Conservation (phyloP, 768 basidiomycete species). For the Phlebiopsis flavidoalba region DNA sequence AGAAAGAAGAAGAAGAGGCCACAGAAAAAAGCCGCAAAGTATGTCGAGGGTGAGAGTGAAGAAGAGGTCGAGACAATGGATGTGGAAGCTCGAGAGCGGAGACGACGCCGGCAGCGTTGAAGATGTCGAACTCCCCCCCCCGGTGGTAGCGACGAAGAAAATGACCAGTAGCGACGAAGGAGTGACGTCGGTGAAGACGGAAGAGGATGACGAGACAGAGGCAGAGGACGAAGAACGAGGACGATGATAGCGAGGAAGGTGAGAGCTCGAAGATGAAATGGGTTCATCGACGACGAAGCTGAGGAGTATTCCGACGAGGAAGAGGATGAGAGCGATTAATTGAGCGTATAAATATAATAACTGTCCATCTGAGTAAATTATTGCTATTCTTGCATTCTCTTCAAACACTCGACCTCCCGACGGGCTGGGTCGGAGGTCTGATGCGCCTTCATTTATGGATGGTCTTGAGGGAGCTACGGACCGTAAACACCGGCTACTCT, state of each 20-base stretch:
- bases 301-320: constrained; percentile 45
- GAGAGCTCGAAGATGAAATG: constrained; percentile 16
- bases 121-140: constrained; percentile 74
- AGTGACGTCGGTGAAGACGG: constrained; percentile 41
- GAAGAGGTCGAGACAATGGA: constrained; percentile 51
- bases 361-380: neutral
- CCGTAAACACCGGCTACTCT: neutral
- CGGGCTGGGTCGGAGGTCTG: neutral
- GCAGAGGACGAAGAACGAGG: constrained; percentile 47
- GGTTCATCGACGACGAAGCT: constrained; percentile 57
- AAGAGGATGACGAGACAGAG: constrained; percentile 45
- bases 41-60: constrained; percentile 80
- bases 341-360: neutral
- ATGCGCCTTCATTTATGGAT: neutral
- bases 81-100: constrained; percentile 54
- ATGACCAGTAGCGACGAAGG: constrained; percentile 43
- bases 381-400: neutral
- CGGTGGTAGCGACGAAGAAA: constrained; percentile 56
- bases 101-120: constrained; percentile 75
- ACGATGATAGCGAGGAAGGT: constrained; percentile 37
- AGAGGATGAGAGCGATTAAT: constrained; percentile 33
- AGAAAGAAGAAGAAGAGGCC: constrained; percentile 33
- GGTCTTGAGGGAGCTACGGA: neutral
- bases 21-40: constrained; percentile 36
- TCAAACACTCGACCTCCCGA: neutral